These are phyloP conservation scores for Aeminium ludgeri DNA, from an alignment of 495 filamentous ascomycete species.

Conservation along the genomic window DNA sequence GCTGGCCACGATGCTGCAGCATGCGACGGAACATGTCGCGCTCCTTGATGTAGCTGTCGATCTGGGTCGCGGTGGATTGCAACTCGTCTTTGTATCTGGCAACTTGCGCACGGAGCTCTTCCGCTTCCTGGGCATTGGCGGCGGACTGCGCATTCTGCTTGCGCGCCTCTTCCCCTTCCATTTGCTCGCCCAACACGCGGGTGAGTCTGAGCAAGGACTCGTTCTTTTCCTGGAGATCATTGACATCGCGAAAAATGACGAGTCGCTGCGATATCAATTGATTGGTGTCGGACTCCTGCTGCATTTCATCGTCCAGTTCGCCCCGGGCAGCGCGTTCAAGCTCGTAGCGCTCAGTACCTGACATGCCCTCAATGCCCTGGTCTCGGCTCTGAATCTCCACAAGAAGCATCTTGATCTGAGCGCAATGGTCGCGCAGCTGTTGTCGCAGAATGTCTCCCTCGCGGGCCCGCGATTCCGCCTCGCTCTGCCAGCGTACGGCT, in stretches of 20 bases:
- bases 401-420: constrained; percentile 74
- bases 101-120: constrained; percentile 46
- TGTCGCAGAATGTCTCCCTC: constrained; percentile 69
- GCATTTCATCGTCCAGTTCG: constrained; percentile 40
- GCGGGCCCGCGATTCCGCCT: constrained; percentile 48
- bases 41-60: constrained; percentile 85
- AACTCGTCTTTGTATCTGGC: constrained; percentile 55
- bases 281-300: constrained; percentile 62
- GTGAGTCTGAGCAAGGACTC: constrained; percentile 62
- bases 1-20: constrained; percentile 57
- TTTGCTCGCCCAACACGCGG: constrained; percentile 65
- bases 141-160: constrained; percentile 50
- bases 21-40: constrained; percentile 94
- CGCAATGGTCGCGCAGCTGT: constrained; percentile 77
- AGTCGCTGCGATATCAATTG: constrained; percentile 73
- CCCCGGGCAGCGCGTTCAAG: constrained; percentile 57
- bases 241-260: constrained; percentile 64
- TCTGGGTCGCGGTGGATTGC: constrained; percentile 55
- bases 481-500: constrained; percentile 53
- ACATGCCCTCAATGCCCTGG: constrained; percentile 58
- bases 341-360: constrained; percentile 42
- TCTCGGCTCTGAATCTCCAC: constrained; percentile 64
- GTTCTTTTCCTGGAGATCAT: constrained; percentile 80
- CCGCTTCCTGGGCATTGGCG: constrained; percentile 55
- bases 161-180: constrained; percentile 77